Base-by-base conservation (phyloP, 2,329 filamentous ascomycete species). In the Colletotrichum tabaci region DNA sequence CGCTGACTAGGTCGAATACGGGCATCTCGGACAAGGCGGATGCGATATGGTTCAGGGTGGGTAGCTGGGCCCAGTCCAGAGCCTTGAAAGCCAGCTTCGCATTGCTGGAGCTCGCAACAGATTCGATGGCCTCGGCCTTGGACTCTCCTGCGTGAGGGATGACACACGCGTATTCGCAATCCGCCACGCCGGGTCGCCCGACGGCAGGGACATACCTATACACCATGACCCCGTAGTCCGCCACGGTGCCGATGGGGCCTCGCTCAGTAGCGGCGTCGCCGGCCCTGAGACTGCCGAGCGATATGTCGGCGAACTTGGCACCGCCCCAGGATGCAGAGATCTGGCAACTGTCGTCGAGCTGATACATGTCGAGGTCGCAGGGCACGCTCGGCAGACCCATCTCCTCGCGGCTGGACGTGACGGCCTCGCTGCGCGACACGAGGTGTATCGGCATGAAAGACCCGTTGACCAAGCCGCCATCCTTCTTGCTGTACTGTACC, bases 311-410 rank as follows among this genome's bases (percentile, higher is more conserved):
- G 76, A 82, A 86, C 12, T 78, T 75, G 18, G 80, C 79, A 0
- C 83, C 83, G 65, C 83, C 75, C 84, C 84, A 85, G 62, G 80
- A 79, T 2, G 83, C 82, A 9, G 76, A 78, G 30, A 87, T 73
- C 7, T 13, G 47, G 66, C 82, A 81, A 21, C 78, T 76, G 16
- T 71, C 75, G 53, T 68, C 49, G n/a, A 78, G 76, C 46, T 79
- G 77, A 30, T 82, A 73, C 13, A 88, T 74, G 30, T 88, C 82
- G 13, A 91, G 82, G 0, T 84, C 79, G 18, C 84, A 84, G 71
- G 83, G 89, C 0, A 90, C 72, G 78, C 90, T 91, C 0, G 88
- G 88, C 84, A 91, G 88, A 0, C 89, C 89, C 0, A 91, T 81
- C 73, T 91, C 89, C 53, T 91, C 89, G 0, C 88, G 80, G 0